Evolutionary conservation across 1,139 yeast genomes (phyloP).

Genomic region (Nematodospora anomalae): DNA sequence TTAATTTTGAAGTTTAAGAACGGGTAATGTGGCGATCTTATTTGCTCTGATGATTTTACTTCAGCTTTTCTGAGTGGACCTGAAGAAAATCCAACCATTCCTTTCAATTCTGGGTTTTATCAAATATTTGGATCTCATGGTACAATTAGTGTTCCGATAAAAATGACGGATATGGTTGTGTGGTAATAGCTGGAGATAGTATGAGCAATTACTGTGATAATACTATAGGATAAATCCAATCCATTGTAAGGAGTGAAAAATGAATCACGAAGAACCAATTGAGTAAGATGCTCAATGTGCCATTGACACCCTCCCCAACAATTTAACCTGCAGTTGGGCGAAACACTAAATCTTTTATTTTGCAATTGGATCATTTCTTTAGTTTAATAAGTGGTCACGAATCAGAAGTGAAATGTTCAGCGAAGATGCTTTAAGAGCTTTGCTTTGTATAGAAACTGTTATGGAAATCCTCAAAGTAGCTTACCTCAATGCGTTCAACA

Average conservation of each 20-base stretch:
- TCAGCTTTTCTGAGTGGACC: constrained; percentile 44
- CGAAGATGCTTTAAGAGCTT: constrained; percentile 41
- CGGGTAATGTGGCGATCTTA: constrained; percentile 40
- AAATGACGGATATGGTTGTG: constrained; percentile 4
- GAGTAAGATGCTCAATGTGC: constrained; percentile 14
- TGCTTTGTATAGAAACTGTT: constrained; percentile 44
- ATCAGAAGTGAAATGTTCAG: constrained; percentile 34
- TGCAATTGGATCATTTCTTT: constrained; percentile 31
- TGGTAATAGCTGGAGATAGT: constrained; percentile 1
- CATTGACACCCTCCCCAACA: constrained; percentile 27
- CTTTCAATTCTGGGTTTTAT: constrained; percentile 35
- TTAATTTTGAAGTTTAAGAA: constrained; percentile 31
- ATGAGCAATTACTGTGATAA: constrained; percentile 8
- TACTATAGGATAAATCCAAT: constrained; percentile 34
- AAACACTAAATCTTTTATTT: constrained; percentile 34
- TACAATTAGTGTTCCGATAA: constrained; percentile 45
- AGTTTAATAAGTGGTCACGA: constrained; percentile 36
- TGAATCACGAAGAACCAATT: constrained; percentile 11
- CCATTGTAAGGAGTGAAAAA: constrained; percentile 22
- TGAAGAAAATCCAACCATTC: constrained; percentile 43
- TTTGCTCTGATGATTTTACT: constrained; percentile 40
- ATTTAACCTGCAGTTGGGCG: constrained; percentile 28
- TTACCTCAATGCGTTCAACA: constrained; percentile 26
- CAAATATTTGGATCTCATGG: constrained; percentile 41
- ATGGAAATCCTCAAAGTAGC: constrained; percentile 35